phyloP scores from a whole-genome alignment of 306 rosid species.

The Crataegus laevigata region DNA sequence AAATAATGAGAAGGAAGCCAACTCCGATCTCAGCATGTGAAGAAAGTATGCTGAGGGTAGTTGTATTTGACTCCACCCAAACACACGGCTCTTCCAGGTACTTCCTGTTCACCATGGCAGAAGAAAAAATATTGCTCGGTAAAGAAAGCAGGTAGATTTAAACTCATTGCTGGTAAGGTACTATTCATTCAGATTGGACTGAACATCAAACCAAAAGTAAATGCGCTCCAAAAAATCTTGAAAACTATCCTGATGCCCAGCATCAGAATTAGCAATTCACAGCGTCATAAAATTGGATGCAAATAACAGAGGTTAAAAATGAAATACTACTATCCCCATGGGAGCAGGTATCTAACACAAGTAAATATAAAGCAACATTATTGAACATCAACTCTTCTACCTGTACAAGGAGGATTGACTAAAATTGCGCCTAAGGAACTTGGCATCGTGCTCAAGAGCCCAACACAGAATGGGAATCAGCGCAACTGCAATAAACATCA shows the following conservation, averaged over 20 bases:
- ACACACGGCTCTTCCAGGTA: conserved; percentile 87
- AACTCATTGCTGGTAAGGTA: neutral
- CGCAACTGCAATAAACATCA: conserved; percentile 62
- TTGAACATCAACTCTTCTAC: conserved; percentile 30
- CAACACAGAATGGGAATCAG: conserved; percentile 83
- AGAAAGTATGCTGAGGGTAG: conserved; percentile 77
- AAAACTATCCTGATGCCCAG: neutral
- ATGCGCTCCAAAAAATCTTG: neutral
- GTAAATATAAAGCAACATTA: conserved; percentile 1
- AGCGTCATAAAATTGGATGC: neutral
- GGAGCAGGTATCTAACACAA: neutral
- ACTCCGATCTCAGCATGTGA: conserved; percentile 90
- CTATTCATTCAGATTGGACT: neutral
- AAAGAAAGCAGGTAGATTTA: neutral
- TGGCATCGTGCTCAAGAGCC: conserved; percentile 80
- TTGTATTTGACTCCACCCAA: conserved; percentile 87
- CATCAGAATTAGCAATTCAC: neutral
- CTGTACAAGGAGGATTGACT: conserved; percentile 82
- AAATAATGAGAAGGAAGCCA: conserved; percentile 74
- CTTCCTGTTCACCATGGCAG: conserved; percentile 45
- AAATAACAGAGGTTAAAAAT: neutral
- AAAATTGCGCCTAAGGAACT: conserved; percentile 91
- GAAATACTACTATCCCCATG: neutral
- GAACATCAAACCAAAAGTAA: neutral
- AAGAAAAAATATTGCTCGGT: neutral